Base-by-base conservation (phyloP, 2,329 filamentous ascomycete genomes). In the Alternaria consortialis region DNA sequence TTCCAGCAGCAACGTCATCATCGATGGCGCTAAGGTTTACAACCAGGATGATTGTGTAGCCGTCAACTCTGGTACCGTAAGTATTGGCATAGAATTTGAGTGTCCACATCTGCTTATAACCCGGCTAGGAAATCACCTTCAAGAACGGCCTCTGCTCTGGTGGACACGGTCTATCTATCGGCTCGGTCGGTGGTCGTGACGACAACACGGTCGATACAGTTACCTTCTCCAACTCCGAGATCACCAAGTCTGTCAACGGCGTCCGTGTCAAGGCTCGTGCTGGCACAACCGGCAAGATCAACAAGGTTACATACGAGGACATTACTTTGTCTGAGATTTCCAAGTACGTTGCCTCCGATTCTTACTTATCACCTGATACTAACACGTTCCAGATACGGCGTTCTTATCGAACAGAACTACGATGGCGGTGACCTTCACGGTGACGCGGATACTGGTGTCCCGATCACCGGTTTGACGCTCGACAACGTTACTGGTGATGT, bases 41-140 rank as follows among this genome's bases (percentile, higher is more conserved):
- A 87, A 87, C 75, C 86, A 87, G 74, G 86, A 88, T 61, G 86
- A 87, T 67, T 88, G 85, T 65, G 75, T 87, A 15, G 86, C 85
- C 17, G 76, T 87, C 64, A 87, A 87, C 78, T 86, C 83, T 2
- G 85, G 85, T 61, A 82, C 79, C 17, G 74, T 68, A 42, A 53
- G 67, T 61, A 42, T 20, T 8, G 7, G 5, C 8, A 32, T 34
- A 6, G 0, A 4, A 12, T 74, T 13, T 51, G 58, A 46, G 56
- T 60, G 17, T 17, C 2, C 7, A 17, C 5, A 20, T 27, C 37
- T 12, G 13, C 58, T 67, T 3, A 69, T 39, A 25, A 11, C 3
- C 11, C 23, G 13, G n/a, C 20, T 9, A 69, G 64, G 43, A 68
- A 58, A 77, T 78, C 57, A 73, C 69, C 52, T 78, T 78, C 67